These are phyloP conservation scores for Berberis vulgaris DNA, from an alignment of 164 flowering plant species.

Conservation along the genomic window DNA sequence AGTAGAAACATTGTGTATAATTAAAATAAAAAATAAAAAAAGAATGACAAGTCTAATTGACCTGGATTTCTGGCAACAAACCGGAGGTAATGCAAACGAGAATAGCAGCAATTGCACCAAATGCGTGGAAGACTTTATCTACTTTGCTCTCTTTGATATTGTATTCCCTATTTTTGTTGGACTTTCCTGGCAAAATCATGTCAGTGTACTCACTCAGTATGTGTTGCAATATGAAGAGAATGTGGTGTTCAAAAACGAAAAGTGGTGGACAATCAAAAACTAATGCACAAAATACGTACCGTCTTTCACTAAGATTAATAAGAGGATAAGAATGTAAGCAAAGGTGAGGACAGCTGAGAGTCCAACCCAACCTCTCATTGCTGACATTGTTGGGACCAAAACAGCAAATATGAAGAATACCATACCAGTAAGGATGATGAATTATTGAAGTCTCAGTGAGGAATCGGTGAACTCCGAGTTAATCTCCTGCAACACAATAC, in stretches of 20 bases:
- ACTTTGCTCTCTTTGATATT: constrained; percentile 25
- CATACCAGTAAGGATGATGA: constrained; percentile 34
- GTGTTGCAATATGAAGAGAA: neutral
- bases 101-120: constrained; percentile 42
- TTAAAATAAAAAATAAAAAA: no score
- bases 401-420: constrained; percentile 35
- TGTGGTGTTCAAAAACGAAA: no score
- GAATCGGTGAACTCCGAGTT: constrained; percentile 26
- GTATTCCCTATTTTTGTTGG: constrained; percentile 27
- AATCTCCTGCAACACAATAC: constrained; percentile 23
- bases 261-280: neutral
- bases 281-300: constrained; percentile 18
- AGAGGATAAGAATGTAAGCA: constrained; percentile 21
- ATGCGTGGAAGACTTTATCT: constrained; percentile 34
- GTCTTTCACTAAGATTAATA: constrained; percentile 26
- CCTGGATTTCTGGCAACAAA: constrained; percentile 45
- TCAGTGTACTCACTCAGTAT: neutral
- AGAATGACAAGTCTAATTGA: constrained; percentile 3
- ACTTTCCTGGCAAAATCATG: constrained; percentile 17
- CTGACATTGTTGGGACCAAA: constrained; percentile 44
- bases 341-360: constrained; percentile 28
- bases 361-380: constrained; percentile 45
- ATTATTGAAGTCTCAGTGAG: constrained; percentile 41
- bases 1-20: no score
- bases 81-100: constrained; percentile 33